Percentiles rank a stretch among this genome's conserved stretches.
These are phyloP conservation scores for Alnus glutinosa DNA, from an alignment of 306 rosid species.

Conservation along the genomic window DNA sequence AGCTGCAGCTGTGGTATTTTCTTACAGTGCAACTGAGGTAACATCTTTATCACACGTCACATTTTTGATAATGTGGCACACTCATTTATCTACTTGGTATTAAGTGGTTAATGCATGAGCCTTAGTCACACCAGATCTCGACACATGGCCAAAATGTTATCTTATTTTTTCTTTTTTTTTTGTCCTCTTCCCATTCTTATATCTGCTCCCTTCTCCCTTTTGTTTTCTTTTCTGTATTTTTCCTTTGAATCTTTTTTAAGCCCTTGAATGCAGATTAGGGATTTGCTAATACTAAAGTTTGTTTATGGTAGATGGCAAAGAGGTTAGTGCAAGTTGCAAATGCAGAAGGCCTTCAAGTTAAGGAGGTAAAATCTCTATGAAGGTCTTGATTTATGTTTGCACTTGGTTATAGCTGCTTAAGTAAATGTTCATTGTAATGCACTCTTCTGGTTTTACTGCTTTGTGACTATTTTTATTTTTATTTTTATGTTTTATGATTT, in stretches of 20 bases:
- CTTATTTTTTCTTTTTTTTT: neutral
- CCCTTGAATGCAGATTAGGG: neutral
- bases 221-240: too few relatives aligned
- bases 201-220: neutral
- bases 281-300: constrained; percentile 24
- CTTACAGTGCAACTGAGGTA: neutral
- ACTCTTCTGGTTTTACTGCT: neutral
- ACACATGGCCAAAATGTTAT: neutral
- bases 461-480: neutral
- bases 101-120: neutral
- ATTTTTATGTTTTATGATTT: neutral
- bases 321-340: constrained; percentile 76
- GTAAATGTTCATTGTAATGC: constrained; percentile 10
- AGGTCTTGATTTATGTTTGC: constrained; percentile 24
- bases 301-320: constrained; percentile 80
- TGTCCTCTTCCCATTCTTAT: neutral
- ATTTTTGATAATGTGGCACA: neutral
- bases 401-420: constrained; percentile 17
- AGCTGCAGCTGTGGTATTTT: neutral
- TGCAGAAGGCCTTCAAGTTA: constrained; percentile 83
- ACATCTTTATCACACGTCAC: neutral
- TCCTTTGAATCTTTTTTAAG: too few relatives aligned
- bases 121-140: neutral
- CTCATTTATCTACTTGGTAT: neutral
- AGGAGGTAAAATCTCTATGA: constrained; percentile 57